Evolutionary conservation across 2,329 filamentous ascomycete species (phyloP).

Genomic region (Bertia moriformis): DNA sequence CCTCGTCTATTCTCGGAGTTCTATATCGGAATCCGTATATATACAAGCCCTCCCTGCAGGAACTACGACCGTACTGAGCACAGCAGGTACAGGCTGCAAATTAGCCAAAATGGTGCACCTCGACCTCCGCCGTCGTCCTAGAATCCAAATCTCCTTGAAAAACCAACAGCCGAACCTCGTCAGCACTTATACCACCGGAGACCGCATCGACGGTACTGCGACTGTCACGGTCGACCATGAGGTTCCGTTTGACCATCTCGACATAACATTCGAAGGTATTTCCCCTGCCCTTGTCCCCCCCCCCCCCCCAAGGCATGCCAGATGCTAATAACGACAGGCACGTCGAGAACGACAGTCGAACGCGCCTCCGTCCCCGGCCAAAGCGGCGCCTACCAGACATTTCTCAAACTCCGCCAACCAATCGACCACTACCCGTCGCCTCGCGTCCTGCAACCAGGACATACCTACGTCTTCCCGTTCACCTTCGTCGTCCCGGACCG

Average conservation of each 20-base stretch:
- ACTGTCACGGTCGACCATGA: constrained; percentile 31
- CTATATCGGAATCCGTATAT: too few species aligned
- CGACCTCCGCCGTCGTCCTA: not conserved
- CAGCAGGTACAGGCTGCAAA: too few species aligned
- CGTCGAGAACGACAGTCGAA: not conserved
- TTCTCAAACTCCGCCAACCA: constrained; percentile 47
- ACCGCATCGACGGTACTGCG: constrained; percentile 37
- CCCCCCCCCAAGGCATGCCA: constrained; percentile 2
- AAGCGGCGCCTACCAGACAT: constrained; percentile 14
- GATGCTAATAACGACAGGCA: not conserved
- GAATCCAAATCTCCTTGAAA: not conserved
- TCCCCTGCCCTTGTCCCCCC: constrained; percentile 2
- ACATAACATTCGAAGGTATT: constrained; percentile 41
- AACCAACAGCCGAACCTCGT: constrained; percentile 17
- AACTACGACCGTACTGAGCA: too few species aligned
- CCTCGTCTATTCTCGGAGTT: too few species aligned
- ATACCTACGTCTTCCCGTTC: constrained; percentile 44
- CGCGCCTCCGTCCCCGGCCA: constrained; percentile 3
- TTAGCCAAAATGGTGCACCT: too few species aligned
- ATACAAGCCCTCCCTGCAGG: too few species aligned
- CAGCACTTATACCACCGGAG: constrained; percentile 37
- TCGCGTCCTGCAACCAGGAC: constrained; percentile 34
- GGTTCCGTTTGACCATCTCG: constrained; percentile 38
- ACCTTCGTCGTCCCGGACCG: constrained; percentile 46
- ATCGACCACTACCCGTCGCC: constrained; percentile 38